phyloP scores from a whole-genome alignment of 2,329 filamentous ascomycete genomes.

The Aureobasidium sp. region DNA sequence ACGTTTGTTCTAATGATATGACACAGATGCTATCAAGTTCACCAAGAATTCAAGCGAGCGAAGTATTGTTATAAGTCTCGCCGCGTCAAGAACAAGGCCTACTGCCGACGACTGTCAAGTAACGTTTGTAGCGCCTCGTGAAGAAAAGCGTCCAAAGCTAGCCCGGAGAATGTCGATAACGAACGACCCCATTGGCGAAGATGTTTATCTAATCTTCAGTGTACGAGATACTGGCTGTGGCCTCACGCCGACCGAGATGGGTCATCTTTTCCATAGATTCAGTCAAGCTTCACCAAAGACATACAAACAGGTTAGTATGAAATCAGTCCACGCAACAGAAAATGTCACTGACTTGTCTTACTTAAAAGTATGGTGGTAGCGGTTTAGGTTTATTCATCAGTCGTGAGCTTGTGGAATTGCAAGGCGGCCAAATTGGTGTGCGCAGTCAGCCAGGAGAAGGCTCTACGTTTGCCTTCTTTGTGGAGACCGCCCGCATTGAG shows the following conservation, averaged over 20 bases:
- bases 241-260: slow-evolving; percentile 24
- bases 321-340: slow-evolving; percentile 41
- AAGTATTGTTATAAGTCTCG: slow-evolving; percentile 29
- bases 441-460: slow-evolving; percentile 49
- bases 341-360: slow-evolving; percentile 24
- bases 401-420: slow-evolving; percentile 50
- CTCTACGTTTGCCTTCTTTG: slow-evolving; percentile 58
- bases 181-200: slow-evolving; percentile 20
- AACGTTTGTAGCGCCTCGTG: slow-evolving; percentile 21
- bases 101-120: slow-evolving; percentile 23
- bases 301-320: slow-evolving; percentile 28
- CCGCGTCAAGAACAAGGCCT: slow-evolving; percentile 26
- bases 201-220: slow-evolving; percentile 26
- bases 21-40: slow-evolving; percentile 35
- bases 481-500: slow-evolving; percentile 37
- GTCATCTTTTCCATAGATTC: slow-evolving; percentile 55
- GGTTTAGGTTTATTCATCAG: slow-evolving; percentile 62
- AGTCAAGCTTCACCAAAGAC: slow-evolving; percentile 19
- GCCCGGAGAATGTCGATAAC: not conserved
- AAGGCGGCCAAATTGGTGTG: slow-evolving; percentile 59
- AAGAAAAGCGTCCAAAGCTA: slow-evolving; percentile 13
- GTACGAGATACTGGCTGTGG: slow-evolving; percentile 30
- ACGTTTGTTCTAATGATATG: slow-evolving; percentile 28
- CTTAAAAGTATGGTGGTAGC: slow-evolving; percentile 54
- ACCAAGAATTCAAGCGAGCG: slow-evolving; percentile 27